Percentiles rank a stretch among this genome's conserved stretches.
These are phyloP conservation scores for Alternaria consortialis DNA, from an alignment of 2,329 filamentous ascomycete species.

Conservation along the genomic window DNA sequence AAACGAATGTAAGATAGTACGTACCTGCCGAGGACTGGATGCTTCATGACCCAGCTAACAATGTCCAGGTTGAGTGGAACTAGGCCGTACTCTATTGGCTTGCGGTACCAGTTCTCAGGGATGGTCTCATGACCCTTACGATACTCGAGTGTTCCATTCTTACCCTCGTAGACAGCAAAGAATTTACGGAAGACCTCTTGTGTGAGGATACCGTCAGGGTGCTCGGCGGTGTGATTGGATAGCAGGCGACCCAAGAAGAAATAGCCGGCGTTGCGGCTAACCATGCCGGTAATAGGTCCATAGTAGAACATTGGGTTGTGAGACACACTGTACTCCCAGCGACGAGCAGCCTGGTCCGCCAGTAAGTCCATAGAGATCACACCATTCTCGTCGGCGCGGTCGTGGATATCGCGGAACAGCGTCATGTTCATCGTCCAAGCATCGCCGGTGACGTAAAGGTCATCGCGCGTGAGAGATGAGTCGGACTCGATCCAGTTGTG, in stretches of 20 bases:
- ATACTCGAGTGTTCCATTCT: conserved; percentile 50
- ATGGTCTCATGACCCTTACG: conserved; percentile 61
- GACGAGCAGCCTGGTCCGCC: conserved; percentile 43
- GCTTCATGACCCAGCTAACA: conserved; percentile 21
- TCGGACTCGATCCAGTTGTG: conserved; percentile 57
- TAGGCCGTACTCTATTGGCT: conserved; percentile 58
- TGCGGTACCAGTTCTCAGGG: conserved; percentile 63
- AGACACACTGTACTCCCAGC: conserved; percentile 59
- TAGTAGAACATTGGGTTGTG: conserved; percentile 66
- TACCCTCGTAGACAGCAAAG: conserved; percentile 56
- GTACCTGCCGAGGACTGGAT: conserved; percentile 31
- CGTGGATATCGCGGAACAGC: conserved; percentile 57
- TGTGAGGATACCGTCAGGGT: conserved; percentile 27
- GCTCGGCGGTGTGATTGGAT: conserved; percentile 28
- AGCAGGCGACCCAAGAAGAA: conserved; percentile 44
- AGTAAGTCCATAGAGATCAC: conserved; percentile 27
- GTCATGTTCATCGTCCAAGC: conserved; percentile 55
- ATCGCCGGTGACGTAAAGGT: conserved; percentile 54
- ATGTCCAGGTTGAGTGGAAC: conserved; percentile 41
- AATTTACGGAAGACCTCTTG: conserved; percentile 55
- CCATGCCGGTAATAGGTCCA: conserved; percentile 61
- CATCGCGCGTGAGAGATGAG: conserved; percentile 53
- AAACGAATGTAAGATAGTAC: not conserved
- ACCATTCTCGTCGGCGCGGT: conserved; percentile 25
- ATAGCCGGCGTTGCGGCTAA: conserved; percentile 59